Base-by-base conservation (phyloP, 305 asterid species). In the Stenogyne calaminthoides region DNA sequence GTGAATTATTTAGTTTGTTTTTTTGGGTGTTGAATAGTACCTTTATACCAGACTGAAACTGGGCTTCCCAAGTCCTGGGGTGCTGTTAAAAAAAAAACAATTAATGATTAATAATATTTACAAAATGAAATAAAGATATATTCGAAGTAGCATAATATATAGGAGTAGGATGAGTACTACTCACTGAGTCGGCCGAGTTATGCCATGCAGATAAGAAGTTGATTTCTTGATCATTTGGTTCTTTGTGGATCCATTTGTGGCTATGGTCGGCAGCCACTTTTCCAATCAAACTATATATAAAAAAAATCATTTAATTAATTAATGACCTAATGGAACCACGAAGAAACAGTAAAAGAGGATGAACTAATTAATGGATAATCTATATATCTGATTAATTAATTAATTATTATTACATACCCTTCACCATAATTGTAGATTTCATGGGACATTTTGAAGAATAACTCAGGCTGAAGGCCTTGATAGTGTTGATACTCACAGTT, bases 61-160 rank as follows among this genome's bases (percentile, higher is more conserved):
- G 99, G 77, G 98, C 96, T 83, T 95, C 98, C 99, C 99, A 95
- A 71, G 99, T 92, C 77, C 98, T 91, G 15, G 99, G 99, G 71
- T 89, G 91, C 99, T 95, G 92, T 64, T 42, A 51, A 54, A 2
- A 14, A 29, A 62, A 39, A 34, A 11, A 25, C 3, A 32, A 47
- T 47, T 51, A 49, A 49, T 49, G 6, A 49, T 6, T 15, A 49
- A 1, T n/a, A 51, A 14, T n/a, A 51, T 7, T 52, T 34, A 63
- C n/a, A 20, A 10, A 20, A 56, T 20, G 62, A 22, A 56, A 2
- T 0, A 20, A 4, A 56, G 22, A 9, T 22, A 10, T 56, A 56
- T 9, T 9, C 2, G 27, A 18, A 14, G 19, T 49, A 49, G 6
- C 1, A 7, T 9, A 7, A 54, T 54, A 11, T 19, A n/a, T n/a